A percentile compares a stretch with the other conserved stretches of the same genome.
These are phyloP conservation scores for Lachnellula subtilissima DNA, from an alignment of 2,329 filamentous ascomycete genomes.

Conservation along the genomic window DNA sequence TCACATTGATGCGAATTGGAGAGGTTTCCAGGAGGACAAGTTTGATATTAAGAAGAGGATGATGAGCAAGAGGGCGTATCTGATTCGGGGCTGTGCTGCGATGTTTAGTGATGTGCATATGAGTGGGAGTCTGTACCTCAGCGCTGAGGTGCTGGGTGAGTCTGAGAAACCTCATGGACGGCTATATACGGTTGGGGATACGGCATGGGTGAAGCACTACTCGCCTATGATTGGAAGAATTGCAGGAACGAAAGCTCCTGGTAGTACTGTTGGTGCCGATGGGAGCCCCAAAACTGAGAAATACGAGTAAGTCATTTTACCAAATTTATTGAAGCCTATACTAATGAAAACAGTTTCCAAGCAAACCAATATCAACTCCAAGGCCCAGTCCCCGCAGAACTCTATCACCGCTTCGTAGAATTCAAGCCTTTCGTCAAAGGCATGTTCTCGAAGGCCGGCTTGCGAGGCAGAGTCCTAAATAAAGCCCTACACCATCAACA, in stretches of 20 bases:
- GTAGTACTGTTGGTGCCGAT: slow-evolving; percentile 41
- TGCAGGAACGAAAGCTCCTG: slow-evolving; percentile 64
- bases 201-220: slow-evolving; percentile 75
- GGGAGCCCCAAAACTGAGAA: slow-evolving; percentile 47
- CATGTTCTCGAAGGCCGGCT: slow-evolving; percentile 76
- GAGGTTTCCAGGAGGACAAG: slow-evolving; percentile 56
- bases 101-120: slow-evolving; percentile 61
- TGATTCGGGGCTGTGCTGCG: slow-evolving; percentile 63
- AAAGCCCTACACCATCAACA: slow-evolving; percentile 89
- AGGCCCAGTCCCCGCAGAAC: slow-evolving; percentile 71
- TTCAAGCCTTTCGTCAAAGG: slow-evolving; percentile 85
- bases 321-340: background rate
- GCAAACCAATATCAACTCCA: slow-evolving; percentile 84
- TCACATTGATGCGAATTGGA: slow-evolving; percentile 59
- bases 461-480: slow-evolving; percentile 76
- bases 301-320: slow-evolving; percentile 62
- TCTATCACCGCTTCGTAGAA: slow-evolving; percentile 92
- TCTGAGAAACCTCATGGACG: slow-evolving; percentile 65
- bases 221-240: slow-evolving; percentile 84
- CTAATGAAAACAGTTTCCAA: slow-evolving; percentile 63
- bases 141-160: slow-evolving; percentile 70
- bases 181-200: slow-evolving; percentile 75
- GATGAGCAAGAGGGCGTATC: slow-evolving; percentile 81
- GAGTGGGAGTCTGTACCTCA: slow-evolving; percentile 66
- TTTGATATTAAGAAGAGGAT: slow-evolving; percentile 77